A percentile compares a stretch with the other conserved stretches of the same genome.
Evolutionary conservation across 768 basidiomycete species (phyloP).

Genomic region (Trametes elegans): DNA sequence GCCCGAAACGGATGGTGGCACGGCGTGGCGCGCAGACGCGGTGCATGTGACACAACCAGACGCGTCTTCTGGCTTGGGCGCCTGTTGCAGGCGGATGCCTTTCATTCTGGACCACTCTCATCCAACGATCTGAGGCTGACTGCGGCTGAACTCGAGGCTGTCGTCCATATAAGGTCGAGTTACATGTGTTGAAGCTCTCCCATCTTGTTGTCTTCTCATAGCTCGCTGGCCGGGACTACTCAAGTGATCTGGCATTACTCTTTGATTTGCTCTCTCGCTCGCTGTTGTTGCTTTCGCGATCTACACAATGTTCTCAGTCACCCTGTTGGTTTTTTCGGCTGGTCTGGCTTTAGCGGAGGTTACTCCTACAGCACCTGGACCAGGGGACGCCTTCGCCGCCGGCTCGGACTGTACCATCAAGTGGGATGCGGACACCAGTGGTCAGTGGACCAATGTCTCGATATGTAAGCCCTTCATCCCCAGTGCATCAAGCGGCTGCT

Average conservation of each 20-base stretch:
- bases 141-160: not conserved
- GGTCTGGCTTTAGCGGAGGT: slow-evolving; percentile 23
- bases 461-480: slow-evolving; percentile 30
- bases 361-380: slow-evolving; percentile 37
- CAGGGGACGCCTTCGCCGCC: slow-evolving; percentile 34
- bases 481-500: not conserved
- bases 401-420: slow-evolving; percentile 35
- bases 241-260: not conserved
- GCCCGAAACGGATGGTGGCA: slow-evolving; percentile 4
- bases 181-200: not conserved
- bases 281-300: slow-evolving; percentile 1
- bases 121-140: too few species aligned
- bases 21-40: slow-evolving; percentile 11
- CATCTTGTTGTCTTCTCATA: not conserved
- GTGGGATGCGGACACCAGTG: slow-evolving; percentile 33
- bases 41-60: slow-evolving; percentile 13
- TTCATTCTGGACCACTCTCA: too few species aligned
- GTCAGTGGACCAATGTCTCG: slow-evolving; percentile 36
- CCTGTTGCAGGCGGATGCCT: too few species aligned
- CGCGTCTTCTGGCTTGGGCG: not conserved
- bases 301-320: slow-evolving; percentile 1
- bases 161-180: not conserved
- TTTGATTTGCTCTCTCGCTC: not conserved
- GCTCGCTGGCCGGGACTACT: slow-evolving; percentile 9
- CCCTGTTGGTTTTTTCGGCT: not conserved